phyloP scores from a whole-genome alignment of 1,284 basidiomycete species.

The Trametes sp. region DNA sequence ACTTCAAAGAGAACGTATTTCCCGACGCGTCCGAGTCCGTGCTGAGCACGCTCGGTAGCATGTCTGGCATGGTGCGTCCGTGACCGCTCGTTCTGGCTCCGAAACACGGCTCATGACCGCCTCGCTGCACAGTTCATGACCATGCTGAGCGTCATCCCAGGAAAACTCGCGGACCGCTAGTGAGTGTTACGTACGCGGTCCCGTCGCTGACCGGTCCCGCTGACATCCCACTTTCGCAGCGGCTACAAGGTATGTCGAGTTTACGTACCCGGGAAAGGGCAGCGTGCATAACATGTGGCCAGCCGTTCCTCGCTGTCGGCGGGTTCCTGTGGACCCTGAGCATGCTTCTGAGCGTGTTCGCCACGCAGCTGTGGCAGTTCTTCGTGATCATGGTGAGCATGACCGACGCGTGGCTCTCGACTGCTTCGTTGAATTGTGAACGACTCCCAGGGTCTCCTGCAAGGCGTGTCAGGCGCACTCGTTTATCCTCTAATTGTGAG shows the following conservation, averaged over 20 bases:
- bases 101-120: neutral
- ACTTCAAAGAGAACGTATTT: slow-evolving; percentile 32
- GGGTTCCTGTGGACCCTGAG: slow-evolving; percentile 30
- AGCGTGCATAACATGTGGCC: slow-evolving; percentile 8
- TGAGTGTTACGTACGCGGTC: slow-evolving; percentile 17
- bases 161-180: slow-evolving; percentile 35
- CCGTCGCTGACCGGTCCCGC: neutral
- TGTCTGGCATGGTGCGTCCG: slow-evolving; percentile 30
- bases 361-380: slow-evolving; percentile 34
- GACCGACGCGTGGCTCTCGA: neutral
- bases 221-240: slow-evolving; percentile 17
- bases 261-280: neutral
- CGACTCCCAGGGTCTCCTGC: slow-evolving; percentile 28
- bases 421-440: neutral
- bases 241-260: slow-evolving; percentile 26
- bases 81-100: neutral
- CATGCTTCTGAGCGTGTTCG: slow-evolving; percentile 30
- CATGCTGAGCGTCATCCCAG: slow-evolving; percentile 29
- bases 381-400: slow-evolving; percentile 30
- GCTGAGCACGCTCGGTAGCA: slow-evolving; percentile 32
- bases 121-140: slow-evolving; percentile 29
- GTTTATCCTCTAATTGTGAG: slow-evolving; percentile 33
- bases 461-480: slow-evolving; percentile 29
- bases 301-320: slow-evolving; percentile 31
- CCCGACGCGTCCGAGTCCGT: slow-evolving; percentile 31